Evolutionary conservation across 2,329 filamentous ascomycete genomes (phyloP).

Genomic region (Penicillium capsulatum): DNA sequence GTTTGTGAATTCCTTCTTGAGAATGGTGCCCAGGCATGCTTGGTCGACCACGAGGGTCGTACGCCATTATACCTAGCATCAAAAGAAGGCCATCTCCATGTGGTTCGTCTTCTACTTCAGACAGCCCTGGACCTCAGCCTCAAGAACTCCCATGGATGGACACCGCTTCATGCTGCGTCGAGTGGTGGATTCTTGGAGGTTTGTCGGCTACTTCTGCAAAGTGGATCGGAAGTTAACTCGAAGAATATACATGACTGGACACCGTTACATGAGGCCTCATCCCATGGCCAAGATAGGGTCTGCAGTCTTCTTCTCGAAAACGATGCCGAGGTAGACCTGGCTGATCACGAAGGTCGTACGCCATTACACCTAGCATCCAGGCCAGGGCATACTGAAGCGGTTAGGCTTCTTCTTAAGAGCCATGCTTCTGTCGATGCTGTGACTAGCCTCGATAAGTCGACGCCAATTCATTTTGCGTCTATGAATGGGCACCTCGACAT

Average conservation of each 20-base stretch:
- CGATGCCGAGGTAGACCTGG: not conserved
- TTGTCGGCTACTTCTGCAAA: not conserved
- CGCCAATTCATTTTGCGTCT: conserved; percentile 10
- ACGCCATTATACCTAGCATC: conserved; percentile 1
- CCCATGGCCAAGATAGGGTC: not conserved
- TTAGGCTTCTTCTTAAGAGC: not conserved
- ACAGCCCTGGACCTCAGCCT: no score
- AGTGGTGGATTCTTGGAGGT: not conserved
- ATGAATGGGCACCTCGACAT: conserved; percentile 3
- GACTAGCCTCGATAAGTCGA: not conserved
- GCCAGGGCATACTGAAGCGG: not conserved
- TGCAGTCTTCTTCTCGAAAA: not conserved
- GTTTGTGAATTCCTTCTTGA: not conserved
- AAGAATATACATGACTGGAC: not conserved
- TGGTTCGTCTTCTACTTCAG: no score
- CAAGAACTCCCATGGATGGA: no score
- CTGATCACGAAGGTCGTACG: not conserved
- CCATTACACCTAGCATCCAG: not conserved
- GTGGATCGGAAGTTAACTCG: not conserved
- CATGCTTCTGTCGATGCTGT: conserved; percentile 1
- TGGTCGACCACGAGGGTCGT: not conserved
- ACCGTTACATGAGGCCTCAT: not conserved
- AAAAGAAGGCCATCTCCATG: not conserved
- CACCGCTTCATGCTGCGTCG: not conserved
- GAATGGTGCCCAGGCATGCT: not conserved